A percentile compares a stretch with the other conserved stretches of the same genome.
phyloP scores from a whole-genome alignment of 164 flowering plant genomes.

The Sextonia rubra region DNA sequence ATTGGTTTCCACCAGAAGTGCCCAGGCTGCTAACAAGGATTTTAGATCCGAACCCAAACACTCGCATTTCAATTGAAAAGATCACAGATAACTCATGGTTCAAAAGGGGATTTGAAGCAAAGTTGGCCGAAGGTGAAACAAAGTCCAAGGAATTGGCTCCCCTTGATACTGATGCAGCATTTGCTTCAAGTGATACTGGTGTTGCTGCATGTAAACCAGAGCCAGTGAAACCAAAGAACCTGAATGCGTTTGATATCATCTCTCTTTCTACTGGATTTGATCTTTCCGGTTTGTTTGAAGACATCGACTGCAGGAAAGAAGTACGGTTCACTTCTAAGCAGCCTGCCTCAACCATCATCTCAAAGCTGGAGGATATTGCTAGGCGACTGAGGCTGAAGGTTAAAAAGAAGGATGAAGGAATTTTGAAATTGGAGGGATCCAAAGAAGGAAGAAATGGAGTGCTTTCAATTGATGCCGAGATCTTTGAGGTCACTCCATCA shows the following conservation, averaged over 20 bases:
- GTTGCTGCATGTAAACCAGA: conserved; percentile 25
- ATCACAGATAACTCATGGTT: conserved; percentile 67
- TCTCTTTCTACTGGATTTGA: conserved; percentile 64
- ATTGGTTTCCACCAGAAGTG: conserved; percentile 53
- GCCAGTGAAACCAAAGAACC: conserved; percentile 26
- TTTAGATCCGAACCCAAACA: conserved; percentile 60
- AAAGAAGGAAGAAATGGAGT: conserved; percentile 63
- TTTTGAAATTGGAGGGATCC: conserved; percentile 49
- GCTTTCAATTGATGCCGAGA: conserved; percentile 71
- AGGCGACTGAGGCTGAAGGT: conserved; percentile 41
- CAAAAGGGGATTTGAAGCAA: conserved; percentile 28
- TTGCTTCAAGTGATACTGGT: conserved; percentile 16
- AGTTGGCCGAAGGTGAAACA: conserved; percentile 11
- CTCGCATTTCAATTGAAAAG: conserved; percentile 45
- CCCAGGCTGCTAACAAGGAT: conserved; percentile 49
- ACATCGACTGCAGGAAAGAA: conserved; percentile 29
- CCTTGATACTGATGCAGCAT: conserved; percentile 27
- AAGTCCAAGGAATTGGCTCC: conserved; percentile 20
- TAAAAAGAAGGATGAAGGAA: conserved; percentile 47
- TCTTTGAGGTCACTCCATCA: conserved; percentile 58
- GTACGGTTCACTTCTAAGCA: conserved; percentile 51
- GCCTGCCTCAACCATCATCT: conserved; percentile 55
- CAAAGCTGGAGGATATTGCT: conserved; percentile 60
- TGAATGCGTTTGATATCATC: conserved; percentile 73
- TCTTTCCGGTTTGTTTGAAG: conserved; percentile 65